Percentiles rank a stretch among this genome's conserved stretches.
These are phyloP conservation scores for Ogataea hybrid DNA, from an alignment of 1,139 yeast genomes.

Conservation along the genomic window DNA sequence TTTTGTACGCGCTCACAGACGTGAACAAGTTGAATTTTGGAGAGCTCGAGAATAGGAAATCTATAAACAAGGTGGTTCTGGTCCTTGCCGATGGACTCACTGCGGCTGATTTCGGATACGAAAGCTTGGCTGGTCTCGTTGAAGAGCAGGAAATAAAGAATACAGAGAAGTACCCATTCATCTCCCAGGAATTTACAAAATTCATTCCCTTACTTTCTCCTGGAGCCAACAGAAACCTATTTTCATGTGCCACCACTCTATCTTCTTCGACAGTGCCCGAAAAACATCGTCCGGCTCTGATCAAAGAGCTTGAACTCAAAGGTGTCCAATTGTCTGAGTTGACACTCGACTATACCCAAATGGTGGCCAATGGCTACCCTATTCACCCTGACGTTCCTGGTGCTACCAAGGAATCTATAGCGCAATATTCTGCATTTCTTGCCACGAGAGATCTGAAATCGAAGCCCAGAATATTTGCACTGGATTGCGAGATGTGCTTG, in stretches of 20 bases:
- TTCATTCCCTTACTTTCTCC: conserved; percentile 53
- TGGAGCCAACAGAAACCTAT: conserved; percentile 58
- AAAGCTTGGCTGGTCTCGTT: conserved; percentile 9
- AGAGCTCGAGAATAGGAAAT: conserved; percentile 40
- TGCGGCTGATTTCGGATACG: conserved; percentile 40
- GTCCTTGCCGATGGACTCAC: conserved; percentile 67
- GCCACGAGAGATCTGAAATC: conserved; percentile 52
- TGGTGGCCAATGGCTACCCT: conserved; percentile 49
- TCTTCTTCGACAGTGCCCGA: conserved; percentile 54
- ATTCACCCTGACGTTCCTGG: conserved; percentile 43
- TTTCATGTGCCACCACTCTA: conserved; percentile 49
- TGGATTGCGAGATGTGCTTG: conserved; percentile 93
- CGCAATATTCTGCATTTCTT: conserved; percentile 45
- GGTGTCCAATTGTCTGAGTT: conserved; percentile 55
- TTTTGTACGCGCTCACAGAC: conserved; percentile 46
- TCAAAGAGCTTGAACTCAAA: conserved; percentile 34
- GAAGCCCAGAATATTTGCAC: conserved; percentile 65
- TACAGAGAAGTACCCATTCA: conserved; percentile 37
- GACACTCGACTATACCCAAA: conserved; percentile 43
- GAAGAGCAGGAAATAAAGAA: conserved; percentile 20
- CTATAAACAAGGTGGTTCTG: conserved; percentile 53
- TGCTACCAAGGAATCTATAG: conserved; percentile 20
- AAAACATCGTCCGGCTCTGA: conserved; percentile 46
- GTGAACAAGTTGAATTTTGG: conserved; percentile 43
- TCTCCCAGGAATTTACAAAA: conserved; percentile 39